Base-by-base conservation (phyloP, 768 basidiomycete species). In the Hydnomerulius pinastri region DNA sequence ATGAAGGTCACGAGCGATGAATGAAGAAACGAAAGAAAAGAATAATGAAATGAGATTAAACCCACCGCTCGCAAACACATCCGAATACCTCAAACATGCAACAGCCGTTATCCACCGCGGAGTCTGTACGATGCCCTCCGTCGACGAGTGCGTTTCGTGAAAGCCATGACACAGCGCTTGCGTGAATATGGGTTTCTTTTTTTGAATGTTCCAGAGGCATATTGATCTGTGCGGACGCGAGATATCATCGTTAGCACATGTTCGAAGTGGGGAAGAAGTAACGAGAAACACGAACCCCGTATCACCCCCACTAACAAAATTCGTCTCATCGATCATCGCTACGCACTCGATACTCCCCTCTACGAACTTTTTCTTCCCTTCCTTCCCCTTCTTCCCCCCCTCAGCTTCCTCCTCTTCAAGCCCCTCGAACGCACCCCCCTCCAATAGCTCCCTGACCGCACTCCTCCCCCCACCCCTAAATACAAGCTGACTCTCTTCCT, bases 381-480 rank as follows among this genome's bases (percentile, higher is more conserved):
- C 40, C 48, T 67, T 70, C 36, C 68, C 71, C 53, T 71, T 77
- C 50, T 52, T 54, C 9, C 61, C 61, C 37, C 68, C 63, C 6
- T 69, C 70, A 29, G 75, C 78, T 29, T 71, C 71, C n/a, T 77
- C 79, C 35, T 81, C 79, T 42, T 79, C 78, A 25, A 64, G 55
- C 33, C 81, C 83, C n/a, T 78, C 83, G 23, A 78, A 73, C 27
- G 86, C 73, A 11, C 83, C 84, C 1, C 91, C 90, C 56, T 96
- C 94, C 23, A 94, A 64, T 7, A 91, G 81, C 64, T 92, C 89
- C 46, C 88, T 74, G 56, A 91, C 76, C 29, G 80, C 80, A 70
- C 87, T 94, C 58, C 82, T 79, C 4, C 89, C 93, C n/a, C 97
- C 97, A 21, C 96, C 97, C 30, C 97, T 82, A 63, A 98, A 98